Percentiles rank a stretch among this genome's conserved stretches.
These are phyloP conservation scores for Kalanchoe fedtschenkoi DNA, from an alignment of 164 flowering plant genomes.

Conservation along the genomic window DNA sequence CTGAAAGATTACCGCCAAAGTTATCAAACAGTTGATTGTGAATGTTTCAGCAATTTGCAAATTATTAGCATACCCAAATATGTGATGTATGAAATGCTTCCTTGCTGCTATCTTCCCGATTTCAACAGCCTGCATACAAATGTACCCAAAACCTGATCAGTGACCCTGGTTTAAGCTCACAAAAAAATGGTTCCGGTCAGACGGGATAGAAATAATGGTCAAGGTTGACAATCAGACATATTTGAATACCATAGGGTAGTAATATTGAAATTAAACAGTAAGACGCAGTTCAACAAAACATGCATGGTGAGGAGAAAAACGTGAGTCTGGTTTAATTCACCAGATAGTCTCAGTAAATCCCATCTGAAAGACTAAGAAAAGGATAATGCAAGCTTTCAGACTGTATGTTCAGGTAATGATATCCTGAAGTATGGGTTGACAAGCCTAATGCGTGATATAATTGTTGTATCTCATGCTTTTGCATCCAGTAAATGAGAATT, in stretches of 20 bases:
- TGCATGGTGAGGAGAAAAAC: too few relatives aligned
- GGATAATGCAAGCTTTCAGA: too few relatives aligned
- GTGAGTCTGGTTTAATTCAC: not conserved
- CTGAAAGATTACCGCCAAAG: conserved; percentile 20
- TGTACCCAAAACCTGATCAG: not conserved
- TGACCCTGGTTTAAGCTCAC: not conserved
- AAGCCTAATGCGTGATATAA: too few relatives aligned
- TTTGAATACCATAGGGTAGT: too few relatives aligned
- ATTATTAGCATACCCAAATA: conserved; percentile 45
- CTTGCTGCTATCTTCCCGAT: conserved; percentile 57
- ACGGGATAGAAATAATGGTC: not conserved
- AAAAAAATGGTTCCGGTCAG: not conserved
- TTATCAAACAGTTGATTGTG: not conserved
- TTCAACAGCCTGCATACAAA: conserved; percentile 51
- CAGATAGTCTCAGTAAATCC: not conserved
- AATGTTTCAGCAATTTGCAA: not conserved
- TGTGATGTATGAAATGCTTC: conserved; percentile 85
- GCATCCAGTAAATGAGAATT: too few relatives aligned
- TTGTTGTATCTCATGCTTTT: too few relatives aligned
- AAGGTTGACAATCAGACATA: not conserved
- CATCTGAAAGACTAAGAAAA: not conserved
- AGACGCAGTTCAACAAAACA: too few relatives aligned
- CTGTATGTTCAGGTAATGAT: too few relatives aligned
- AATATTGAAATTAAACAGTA: too few relatives aligned
- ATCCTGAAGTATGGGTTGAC: too few relatives aligned